A percentile compares a stretch with the other conserved stretches of the same genome.
Evolutionary conservation across 305 asterid genomes (phyloP).

Genomic region (Salvia sclarea): DNA sequence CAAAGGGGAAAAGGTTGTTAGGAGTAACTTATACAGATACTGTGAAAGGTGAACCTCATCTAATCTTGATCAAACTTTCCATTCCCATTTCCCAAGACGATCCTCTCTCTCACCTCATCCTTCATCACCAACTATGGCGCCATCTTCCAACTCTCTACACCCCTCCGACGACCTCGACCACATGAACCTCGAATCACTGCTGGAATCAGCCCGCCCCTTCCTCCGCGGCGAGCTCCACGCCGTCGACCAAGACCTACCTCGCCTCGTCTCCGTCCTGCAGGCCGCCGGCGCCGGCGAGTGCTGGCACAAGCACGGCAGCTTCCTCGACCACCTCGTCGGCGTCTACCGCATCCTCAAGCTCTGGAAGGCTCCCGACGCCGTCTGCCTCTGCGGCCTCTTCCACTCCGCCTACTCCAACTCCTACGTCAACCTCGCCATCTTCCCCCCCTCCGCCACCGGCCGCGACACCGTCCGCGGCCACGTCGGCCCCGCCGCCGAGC

Average conservation of each 20-base stretch:
- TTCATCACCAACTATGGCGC: slow-evolving; percentile 20
- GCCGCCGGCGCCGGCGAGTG: slow-evolving; percentile 84
- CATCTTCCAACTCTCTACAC: slow-evolving; percentile 9
- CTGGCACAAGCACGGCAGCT: slow-evolving; percentile 89
- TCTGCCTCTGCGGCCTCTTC: slow-evolving; percentile 82
- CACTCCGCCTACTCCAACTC: slow-evolving; percentile 93
- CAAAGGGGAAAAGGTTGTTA: no score
- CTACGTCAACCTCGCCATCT: slow-evolving; percentile 77
- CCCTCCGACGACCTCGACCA: not conserved
- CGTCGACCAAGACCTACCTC: slow-evolving; percentile 56
- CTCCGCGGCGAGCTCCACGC: slow-evolving; percentile 66
- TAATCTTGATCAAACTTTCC: no score
- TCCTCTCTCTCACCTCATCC: no score
- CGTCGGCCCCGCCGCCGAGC: slow-evolving; percentile 70
- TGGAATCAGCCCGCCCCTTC: slow-evolving; percentile 69
- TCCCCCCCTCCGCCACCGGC: slow-evolving; percentile 72
- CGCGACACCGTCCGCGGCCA: slow-evolving; percentile 65
- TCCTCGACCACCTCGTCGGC: slow-evolving; percentile 70
- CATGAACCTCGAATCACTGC: slow-evolving; percentile 32
- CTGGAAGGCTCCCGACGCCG: slow-evolving; percentile 68
- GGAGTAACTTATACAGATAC: no score
- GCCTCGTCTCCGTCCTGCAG: slow-evolving; percentile 59
- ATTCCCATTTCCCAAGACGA: no score
- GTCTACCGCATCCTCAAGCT: slow-evolving; percentile 71
- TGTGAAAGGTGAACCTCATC: no score